Base-by-base conservation (phyloP, 331 rosid genomes). In the Spiraea crenata region DNA sequence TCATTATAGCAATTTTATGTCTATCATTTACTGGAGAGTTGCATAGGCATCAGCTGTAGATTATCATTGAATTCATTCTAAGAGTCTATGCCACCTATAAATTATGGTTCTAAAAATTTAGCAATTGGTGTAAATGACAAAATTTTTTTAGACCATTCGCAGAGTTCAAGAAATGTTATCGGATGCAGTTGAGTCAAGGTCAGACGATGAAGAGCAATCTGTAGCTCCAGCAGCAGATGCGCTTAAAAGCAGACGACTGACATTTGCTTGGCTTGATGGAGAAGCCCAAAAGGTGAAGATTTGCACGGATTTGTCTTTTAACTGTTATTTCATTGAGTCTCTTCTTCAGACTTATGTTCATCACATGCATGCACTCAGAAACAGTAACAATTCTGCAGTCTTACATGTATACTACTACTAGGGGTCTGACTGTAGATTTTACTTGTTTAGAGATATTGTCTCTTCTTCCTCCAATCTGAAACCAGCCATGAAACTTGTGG, bases 191-290 rank as follows among this genome's bases (percentile, higher is more conserved):
- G 82, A 82, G 70, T 78, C 70, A 40, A 79, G 82, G 51, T 34
- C 74, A 65, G 75, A 70, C 14, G 78, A 84, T 78, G 84, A 78
- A 79, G 86, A 74, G 71, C 86, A 82, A 73, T 60, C 83, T 52
- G 64, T 74, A 61, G 75, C 85, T 71, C 85, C 87, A 8, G 97
- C 89, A 54, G 84, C 83, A 42, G 84, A 45, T 57, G 96, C 92
- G 5, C 70, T 84, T 62, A 79, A 76, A 68, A 74, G 70, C 68
- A 89, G 84, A 72, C 84, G 96, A 70, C 71, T 93, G 83, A 84
- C 99, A 70, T 87, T 93, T 82, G 75, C 92, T 76, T 93, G 99
- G 99, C 86, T 93, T 85, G 99, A 91, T 48, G 96, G 99, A 70
- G 96, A 89, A 85, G 86, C 80, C 57, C 97, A 93, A 70, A 81